phyloP scores from a whole-genome alignment of 768 basidiomycete genomes.

The Agaricus blazei region DNA sequence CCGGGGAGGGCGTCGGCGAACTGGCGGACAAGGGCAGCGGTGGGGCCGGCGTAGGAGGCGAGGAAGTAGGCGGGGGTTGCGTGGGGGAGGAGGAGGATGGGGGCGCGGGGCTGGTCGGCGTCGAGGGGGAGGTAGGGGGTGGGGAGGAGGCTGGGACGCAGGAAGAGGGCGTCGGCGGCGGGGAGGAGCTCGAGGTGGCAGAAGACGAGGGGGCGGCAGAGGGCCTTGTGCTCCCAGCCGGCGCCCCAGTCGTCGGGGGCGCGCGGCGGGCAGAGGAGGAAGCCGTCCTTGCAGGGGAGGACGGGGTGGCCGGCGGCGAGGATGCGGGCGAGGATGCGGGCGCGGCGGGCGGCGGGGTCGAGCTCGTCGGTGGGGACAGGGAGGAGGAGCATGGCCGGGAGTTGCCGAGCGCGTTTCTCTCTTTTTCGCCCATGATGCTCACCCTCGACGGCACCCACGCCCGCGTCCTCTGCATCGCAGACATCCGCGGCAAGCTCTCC shows the following conservation, averaged over 20 bases:
- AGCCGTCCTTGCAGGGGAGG: constrained; percentile 54
- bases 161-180: constrained; percentile 34
- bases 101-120: constrained; percentile 46
- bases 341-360: constrained; percentile 62
- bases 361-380: constrained; percentile 31
- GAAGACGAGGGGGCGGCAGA: constrained; percentile 53
- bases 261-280: constrained; percentile 42
- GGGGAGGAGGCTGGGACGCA: constrained; percentile 57
- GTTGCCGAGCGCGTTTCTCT: constrained; percentile 17
- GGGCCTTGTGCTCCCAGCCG: constrained; percentile 57
- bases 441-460: constrained; percentile 79
- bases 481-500: constrained; percentile 85
- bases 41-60: constrained; percentile 64
- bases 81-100: constrained; percentile 66
- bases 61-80: constrained; percentile 72
- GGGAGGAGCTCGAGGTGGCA: constrained; percentile 57
- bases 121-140: constrained; percentile 55
- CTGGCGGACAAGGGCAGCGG: constrained; percentile 51
- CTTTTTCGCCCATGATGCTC: constrained; percentile 49
- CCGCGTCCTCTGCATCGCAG: constrained; percentile 91
- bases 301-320: constrained; percentile 29
- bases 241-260: constrained; percentile 47
- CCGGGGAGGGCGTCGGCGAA: constrained; percentile 63
- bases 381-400: constrained; percentile 37
- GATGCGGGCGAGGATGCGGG: constrained; percentile 48